A percentile compares a stretch with the other conserved stretches of the same genome.
Conservation (phyloP, 495 filamentous ascomycete genomes). For the Astrocystis sublimbata region DNA sequence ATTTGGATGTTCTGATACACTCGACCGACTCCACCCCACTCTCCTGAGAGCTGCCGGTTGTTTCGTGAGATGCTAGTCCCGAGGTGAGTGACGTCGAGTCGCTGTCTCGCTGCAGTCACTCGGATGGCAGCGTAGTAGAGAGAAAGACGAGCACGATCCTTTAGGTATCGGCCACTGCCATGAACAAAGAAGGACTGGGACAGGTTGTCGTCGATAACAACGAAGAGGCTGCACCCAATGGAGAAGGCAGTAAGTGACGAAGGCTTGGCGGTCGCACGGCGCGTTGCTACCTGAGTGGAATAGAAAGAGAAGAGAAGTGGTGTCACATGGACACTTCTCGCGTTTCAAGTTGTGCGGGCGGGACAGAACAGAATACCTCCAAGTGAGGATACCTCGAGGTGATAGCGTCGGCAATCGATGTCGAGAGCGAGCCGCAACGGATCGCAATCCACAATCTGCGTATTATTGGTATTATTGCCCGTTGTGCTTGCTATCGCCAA, state of each 20-base stretch:
- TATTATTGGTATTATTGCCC: constrained; percentile 12
- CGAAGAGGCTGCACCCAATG: constrained; percentile 14
- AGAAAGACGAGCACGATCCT: constrained; percentile 1
- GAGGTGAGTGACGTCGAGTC: not conserved
- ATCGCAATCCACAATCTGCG: constrained; percentile 29
- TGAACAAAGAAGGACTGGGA: constrained; percentile 3
- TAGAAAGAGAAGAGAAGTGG: constrained; percentile 26
- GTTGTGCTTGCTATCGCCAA: constrained; percentile 1
- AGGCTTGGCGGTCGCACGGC: constrained; percentile 23
- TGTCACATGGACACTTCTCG: constrained; percentile 31
- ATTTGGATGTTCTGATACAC: constrained; percentile 6
- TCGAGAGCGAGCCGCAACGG: not conserved
- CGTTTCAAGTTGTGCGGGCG: constrained; percentile 33
- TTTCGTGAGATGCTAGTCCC: constrained; percentile 10
- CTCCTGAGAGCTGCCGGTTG: constrained; percentile 12
- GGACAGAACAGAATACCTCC: constrained; percentile 21
- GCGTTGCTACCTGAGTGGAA: constrained; percentile 21
- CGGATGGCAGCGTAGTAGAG: not conserved
- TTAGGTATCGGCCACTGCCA: not conserved
- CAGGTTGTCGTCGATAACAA: not conserved
- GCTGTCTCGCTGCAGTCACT: not conserved
- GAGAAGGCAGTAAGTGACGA: constrained; percentile 5
- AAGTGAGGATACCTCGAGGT: constrained; percentile 2
- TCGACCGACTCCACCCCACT: constrained; percentile 6
- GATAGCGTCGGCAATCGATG: constrained; percentile 7